Evolutionary conservation across 208 protist species (phyloP), one percentile per base, ranked within the genome.

Genomic region (Tritrichomonas foetus): DNA sequence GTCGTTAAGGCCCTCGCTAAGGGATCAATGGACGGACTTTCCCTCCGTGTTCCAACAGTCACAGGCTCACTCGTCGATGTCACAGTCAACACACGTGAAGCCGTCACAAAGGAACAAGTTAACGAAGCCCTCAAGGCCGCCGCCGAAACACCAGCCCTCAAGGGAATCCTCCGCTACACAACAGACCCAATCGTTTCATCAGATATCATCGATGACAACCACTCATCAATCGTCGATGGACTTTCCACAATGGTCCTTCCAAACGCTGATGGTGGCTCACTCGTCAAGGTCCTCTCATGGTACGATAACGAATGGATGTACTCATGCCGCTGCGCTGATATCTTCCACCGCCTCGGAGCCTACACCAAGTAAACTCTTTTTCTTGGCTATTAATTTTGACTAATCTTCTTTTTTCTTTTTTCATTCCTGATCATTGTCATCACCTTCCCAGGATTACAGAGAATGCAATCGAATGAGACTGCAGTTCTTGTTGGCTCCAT

Each of bases 221-320:
- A 95, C 93, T 99, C 97, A 64, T 99, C 97, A 93, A 99, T 99
- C 95, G 99, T 99, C 96, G 99, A 99, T 96, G 96, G 97, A 72
- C 97, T 98, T 94, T 98, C 98, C n/a, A 97, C 98, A 93, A 99
- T 99, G 89, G 27, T 94, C 30, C 97, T 99, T 55, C 98, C 98
- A 5, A 93, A 55, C 33, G 8, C 30, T 33, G 49, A 66, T 25
- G 13, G 27, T 20, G 36, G 53, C 11, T 22, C 13, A 61, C 33
- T 93, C 13, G 33, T 93, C 49, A 66, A 66, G 36, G 39, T 93
- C 30, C 33, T 49, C 33, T 69, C 72, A 44, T 78, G 89, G 94
- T 99, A 99, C 96, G 99, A 99, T 96, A 99, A 99, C 97, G 98
- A 99, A 96, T 99, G 96, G 96, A 99, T 98, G 84, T 99, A 99